Percentiles rank a stretch among this genome's conserved stretches.
phyloP scores from a whole-genome alignment of 2,329 filamentous ascomycete species.

The Raffaelea deltoideospora region DNA sequence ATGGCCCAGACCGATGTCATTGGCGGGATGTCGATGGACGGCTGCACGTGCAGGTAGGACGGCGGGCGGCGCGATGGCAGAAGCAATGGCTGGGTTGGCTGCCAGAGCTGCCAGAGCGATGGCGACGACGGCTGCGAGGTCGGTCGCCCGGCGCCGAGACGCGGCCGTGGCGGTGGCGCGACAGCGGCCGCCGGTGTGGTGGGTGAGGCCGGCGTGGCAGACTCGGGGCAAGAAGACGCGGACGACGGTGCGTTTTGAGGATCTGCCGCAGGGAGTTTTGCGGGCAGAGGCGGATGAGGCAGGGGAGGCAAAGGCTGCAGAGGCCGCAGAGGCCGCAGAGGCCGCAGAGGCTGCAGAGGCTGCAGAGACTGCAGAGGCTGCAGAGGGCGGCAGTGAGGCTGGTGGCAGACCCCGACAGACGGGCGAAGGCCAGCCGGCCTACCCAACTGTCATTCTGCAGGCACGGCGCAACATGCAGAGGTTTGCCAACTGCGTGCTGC shows the following conservation, averaged over 20 bases:
- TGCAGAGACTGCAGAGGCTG: neutral
- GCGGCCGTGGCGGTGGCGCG: too few relatives aligned
- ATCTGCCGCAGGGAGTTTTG: slow-evolving; percentile 42
- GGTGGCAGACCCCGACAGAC: too few relatives aligned
- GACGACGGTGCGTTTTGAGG: slow-evolving; percentile 36
- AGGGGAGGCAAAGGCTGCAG: neutral
- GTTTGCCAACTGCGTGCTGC: slow-evolving; percentile 76
- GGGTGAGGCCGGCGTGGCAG: slow-evolving; percentile 10
- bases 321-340: neutral
- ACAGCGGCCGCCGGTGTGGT: too few relatives aligned
- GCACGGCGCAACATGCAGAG: slow-evolving; percentile 79
- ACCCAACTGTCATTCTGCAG: slow-evolving; percentile 81
- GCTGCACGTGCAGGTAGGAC: too few relatives aligned
- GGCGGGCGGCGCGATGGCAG: too few relatives aligned
- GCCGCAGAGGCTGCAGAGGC: neutral
- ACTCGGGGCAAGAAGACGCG: slow-evolving; percentile 38
- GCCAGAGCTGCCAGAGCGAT: too few relatives aligned
- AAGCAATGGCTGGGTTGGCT: too few relatives aligned
- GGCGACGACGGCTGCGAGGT: too few relatives aligned
- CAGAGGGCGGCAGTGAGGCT: too few relatives aligned
- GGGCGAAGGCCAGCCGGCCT: slow-evolving; percentile 28
- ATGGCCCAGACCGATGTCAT: too few relatives aligned
- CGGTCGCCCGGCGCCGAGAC: too few relatives aligned
- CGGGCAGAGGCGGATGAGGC: slow-evolving; percentile 13
- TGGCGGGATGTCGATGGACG: too few relatives aligned